Conservation (phyloP, 345 rosid genomes). For the Erysimum cheiranthoides region DNA sequence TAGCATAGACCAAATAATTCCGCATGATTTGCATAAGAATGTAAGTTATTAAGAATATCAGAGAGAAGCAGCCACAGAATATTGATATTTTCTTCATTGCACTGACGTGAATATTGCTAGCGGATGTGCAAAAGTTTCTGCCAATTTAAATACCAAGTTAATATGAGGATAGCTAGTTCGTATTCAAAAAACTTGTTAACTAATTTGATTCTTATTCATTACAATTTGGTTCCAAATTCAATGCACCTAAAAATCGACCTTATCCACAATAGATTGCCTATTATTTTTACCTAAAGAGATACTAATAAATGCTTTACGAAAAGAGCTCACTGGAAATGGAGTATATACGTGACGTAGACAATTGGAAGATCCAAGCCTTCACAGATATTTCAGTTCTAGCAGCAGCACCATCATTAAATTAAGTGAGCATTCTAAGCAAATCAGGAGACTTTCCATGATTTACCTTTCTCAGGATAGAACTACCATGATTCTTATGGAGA, state of each 20-base stretch:
- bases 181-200: neutral
- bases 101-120: neutral
- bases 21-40: slow-evolving; percentile 20
- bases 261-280: slow-evolving; percentile 18
- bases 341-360: slow-evolving; percentile 7
- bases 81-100: slow-evolving; percentile 19
- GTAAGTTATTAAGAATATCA: slow-evolving; percentile 2
- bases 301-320: slow-evolving; percentile 4
- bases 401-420: slow-evolving; percentile 13
- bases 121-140: slow-evolving; percentile 20
- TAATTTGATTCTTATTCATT: neutral
- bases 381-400: slow-evolving; percentile 22
- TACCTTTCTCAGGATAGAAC: slow-evolving; percentile 19
- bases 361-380: slow-evolving; percentile 10
- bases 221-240: slow-evolving; percentile 14
- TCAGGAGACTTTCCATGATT: slow-evolving; percentile 17
- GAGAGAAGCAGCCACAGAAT: slow-evolving; percentile 6
- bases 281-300: neutral
- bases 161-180: slow-evolving; percentile 19
- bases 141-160: slow-evolving; percentile 21
- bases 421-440: slow-evolving; percentile 17
- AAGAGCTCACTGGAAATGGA: slow-evolving; percentile 20
- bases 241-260: slow-evolving; percentile 15
- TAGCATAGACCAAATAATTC: slow-evolving; percentile 8
- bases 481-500: slow-evolving; percentile 20